Conservation (phyloP, 2,329 filamentous ascomycete genomes). For the Colletotrichum melonis region DNA sequence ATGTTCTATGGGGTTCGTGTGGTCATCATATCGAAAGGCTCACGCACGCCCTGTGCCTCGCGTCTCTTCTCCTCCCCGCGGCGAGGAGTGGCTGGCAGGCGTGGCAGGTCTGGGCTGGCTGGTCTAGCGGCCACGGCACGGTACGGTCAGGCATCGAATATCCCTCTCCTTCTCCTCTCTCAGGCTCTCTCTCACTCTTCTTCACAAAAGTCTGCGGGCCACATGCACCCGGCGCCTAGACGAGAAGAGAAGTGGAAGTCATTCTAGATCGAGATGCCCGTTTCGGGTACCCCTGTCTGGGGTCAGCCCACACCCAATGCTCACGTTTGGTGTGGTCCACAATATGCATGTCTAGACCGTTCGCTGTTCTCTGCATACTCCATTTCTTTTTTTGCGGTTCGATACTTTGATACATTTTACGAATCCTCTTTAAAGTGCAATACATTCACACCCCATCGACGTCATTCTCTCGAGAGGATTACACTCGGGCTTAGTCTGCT, state of each 20-base stretch:
- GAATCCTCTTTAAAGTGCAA: background rate
- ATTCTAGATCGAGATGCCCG: constrained; percentile 31
- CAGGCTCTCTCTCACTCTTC: too few species aligned
- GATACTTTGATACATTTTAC: too few species aligned
- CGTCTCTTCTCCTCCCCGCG: background rate
- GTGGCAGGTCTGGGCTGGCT: too few species aligned
- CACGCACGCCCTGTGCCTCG: too few species aligned
- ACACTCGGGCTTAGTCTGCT: background rate
- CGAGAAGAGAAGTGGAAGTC: background rate
- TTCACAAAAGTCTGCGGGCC: too few species aligned
- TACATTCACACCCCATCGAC: constrained; percentile 5
- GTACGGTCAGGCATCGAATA: too few species aligned
- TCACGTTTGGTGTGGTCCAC: constrained; percentile 11
- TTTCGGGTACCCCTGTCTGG: constrained; percentile 28
- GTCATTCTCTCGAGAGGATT: constrained; percentile 12
- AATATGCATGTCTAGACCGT: constrained; percentile 22
- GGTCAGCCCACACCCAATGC: constrained; percentile 12
- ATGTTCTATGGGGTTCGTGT: background rate
- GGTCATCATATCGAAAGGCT: constrained; percentile 12
- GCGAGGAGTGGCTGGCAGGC: too few species aligned
- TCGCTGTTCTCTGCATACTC: constrained; percentile 1
- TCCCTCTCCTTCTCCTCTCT: background rate
- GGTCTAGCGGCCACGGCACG: too few species aligned
- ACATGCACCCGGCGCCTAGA: too few species aligned
- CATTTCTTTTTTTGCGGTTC: background rate